Conservation (phyloP, 768 basidiomycete genomes). For the Lentinula sp. region DNA sequence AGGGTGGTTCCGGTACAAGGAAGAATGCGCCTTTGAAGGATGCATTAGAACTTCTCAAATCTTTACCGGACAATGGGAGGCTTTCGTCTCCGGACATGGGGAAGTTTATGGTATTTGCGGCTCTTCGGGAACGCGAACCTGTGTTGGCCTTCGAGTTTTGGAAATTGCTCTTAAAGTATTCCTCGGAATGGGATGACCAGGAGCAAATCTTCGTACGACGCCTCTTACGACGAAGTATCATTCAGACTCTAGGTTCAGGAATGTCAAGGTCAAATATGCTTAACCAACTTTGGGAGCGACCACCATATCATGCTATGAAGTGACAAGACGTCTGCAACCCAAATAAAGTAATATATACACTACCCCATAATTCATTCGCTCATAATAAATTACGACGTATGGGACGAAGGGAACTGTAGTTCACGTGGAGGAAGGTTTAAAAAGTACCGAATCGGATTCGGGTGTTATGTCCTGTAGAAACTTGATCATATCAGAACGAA, state of each 20-base stretch:
- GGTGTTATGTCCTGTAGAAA: not conserved
- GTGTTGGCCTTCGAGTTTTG: slow-evolving; percentile 58
- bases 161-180: slow-evolving; percentile 37
- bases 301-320: not conserved
- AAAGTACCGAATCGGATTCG: slow-evolving; percentile 6
- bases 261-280: not conserved
- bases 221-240: slow-evolving; percentile 29
- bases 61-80: slow-evolving; percentile 26
- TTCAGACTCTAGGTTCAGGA: not conserved
- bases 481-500: slow-evolving; percentile 4
- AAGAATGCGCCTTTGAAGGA: slow-evolving; percentile 27
- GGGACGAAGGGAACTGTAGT: not conserved
- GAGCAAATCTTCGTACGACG: slow-evolving; percentile 39
- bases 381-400: slow-evolving; percentile 1
- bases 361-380: not conserved
- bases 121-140: slow-evolving; percentile 44
- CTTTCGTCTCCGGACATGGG: slow-evolving; percentile 42
- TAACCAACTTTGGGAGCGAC: not conserved
- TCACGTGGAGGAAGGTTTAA: slow-evolving; percentile 10
- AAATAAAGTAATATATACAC: not conserved
- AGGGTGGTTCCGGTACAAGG: not conserved
- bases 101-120: slow-evolving; percentile 41
- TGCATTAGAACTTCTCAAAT: slow-evolving; percentile 36
- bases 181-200: slow-evolving; percentile 40
- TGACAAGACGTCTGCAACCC: not conserved